Conservation (phyloP, 2,329 filamentous ascomycete species). For the Xylaria sp. region DNA sequence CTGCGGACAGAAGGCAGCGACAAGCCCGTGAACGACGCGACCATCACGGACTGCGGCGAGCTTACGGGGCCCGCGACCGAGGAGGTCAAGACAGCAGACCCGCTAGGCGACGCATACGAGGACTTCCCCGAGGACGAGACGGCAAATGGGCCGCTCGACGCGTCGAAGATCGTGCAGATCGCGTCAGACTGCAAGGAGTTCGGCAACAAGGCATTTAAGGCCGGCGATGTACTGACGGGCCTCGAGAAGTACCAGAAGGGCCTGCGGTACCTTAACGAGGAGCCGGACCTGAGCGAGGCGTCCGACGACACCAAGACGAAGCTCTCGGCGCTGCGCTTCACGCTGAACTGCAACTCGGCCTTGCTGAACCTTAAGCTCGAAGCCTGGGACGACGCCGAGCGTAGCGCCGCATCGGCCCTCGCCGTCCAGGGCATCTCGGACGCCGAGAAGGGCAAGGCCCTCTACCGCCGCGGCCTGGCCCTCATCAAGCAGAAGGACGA, state of each 20-base stretch:
- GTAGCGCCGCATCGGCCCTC: slow-evolving; percentile 75
- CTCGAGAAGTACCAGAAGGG: slow-evolving; percentile 95
- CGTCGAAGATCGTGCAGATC: slow-evolving; percentile 74
- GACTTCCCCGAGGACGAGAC: slow-evolving; percentile 90
- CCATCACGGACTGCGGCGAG: slow-evolving; percentile 85
- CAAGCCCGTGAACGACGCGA: slow-evolving; percentile 75
- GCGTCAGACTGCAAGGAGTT: slow-evolving; percentile 86
- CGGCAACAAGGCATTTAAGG: slow-evolving; percentile 92
- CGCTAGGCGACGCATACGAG: slow-evolving; percentile 89
- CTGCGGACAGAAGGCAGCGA: slow-evolving; percentile 76
- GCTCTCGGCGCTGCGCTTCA: slow-evolving; percentile 78
- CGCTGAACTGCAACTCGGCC: slow-evolving; percentile 86
- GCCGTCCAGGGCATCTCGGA: slow-evolving; percentile 69
- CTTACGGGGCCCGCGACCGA: slow-evolving; percentile 74
- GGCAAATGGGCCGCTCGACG: slow-evolving; percentile 63
- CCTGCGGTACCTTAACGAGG: slow-evolving; percentile 64
- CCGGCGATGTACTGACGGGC: slow-evolving; percentile 69
- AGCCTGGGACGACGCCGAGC: slow-evolving; percentile 71
- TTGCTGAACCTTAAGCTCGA: slow-evolving; percentile 83
- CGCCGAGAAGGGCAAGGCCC: slow-evolving; percentile 85
- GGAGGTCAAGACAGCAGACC: slow-evolving; percentile 73
- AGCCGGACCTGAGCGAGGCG: slow-evolving; percentile 69
- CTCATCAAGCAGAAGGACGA: slow-evolving; percentile 79
- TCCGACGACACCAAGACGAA: slow-evolving; percentile 68
- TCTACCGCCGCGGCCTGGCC: slow-evolving; percentile 83